Evolutionary conservation across 768 basidiomycete genomes (phyloP).

Genomic region (Kwoniella mangroviensis): DNA sequence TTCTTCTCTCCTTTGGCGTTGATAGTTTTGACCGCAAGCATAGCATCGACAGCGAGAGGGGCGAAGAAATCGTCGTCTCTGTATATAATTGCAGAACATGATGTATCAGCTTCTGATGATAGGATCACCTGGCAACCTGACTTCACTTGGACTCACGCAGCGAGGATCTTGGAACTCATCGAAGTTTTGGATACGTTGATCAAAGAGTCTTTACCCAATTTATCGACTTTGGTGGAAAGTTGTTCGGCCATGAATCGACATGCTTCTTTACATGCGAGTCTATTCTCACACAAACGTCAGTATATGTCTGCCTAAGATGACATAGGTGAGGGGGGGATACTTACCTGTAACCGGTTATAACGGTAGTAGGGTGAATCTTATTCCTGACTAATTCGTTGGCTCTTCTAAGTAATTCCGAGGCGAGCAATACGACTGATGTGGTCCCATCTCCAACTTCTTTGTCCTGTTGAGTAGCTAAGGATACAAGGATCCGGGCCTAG

Average conservation of each 20-base stretch:
- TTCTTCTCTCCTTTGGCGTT: conserved; percentile 94
- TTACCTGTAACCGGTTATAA: conserved; percentile 92
- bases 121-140: background rate
- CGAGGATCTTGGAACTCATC: conserved; percentile 98
- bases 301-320: background rate
- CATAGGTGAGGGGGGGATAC: conserved; percentile 9
- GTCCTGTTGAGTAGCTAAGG: conserved; percentile 98
- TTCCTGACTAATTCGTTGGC: conserved; percentile 98
- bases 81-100: conserved; percentile 6
- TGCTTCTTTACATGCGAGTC: conserved; percentile 91
- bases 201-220: conserved; percentile 86
- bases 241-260: conserved; percentile 98
- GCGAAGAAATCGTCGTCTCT: conserved; percentile 98
- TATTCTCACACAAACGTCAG: too few relatives aligned
- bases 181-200: conserved; percentile 97
- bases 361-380: conserved; percentile 98
- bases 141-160: conserved; percentile 81
- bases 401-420: conserved; percentile 92
- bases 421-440: conserved; percentile 96
- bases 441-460: conserved; percentile 99
- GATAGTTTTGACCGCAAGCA: conserved; percentile 93
- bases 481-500: conserved; percentile 81
- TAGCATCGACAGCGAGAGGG: conserved; percentile 98
- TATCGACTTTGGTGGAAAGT: conserved; percentile 89
- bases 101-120: background rate